Percentiles rank a stretch among this genome's conserved stretches.
Evolutionary conservation across 1,284 basidiomycete genomes (phyloP).

Genomic region (Coriolopsis trogii): DNA sequence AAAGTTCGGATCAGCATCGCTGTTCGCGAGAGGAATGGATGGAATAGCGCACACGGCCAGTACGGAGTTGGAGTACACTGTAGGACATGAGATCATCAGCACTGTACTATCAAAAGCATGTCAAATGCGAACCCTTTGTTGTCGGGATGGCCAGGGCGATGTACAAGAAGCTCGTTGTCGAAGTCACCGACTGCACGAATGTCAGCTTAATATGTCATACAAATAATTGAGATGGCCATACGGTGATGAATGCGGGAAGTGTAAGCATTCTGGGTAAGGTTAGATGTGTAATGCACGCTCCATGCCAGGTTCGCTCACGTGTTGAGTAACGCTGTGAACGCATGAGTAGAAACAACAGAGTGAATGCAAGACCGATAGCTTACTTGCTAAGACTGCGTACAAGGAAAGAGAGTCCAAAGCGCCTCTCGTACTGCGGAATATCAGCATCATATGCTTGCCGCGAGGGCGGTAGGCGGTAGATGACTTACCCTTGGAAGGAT

Average conservation of each 20-base stretch:
- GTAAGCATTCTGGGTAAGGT: not conserved
- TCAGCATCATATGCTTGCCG: not conserved
- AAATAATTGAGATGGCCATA: not conserved
- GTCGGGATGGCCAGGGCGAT: not conserved
- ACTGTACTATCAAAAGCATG: no score
- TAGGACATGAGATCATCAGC: no score
- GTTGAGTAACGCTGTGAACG: not conserved
- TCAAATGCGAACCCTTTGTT: not conserved
- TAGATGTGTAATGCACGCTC: no score
- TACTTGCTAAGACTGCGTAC: not conserved
- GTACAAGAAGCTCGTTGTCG: not conserved
- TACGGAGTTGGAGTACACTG: no score
- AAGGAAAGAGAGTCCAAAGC: not conserved
- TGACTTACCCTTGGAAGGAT: not conserved
- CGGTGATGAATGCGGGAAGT: not conserved
- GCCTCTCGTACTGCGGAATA: not conserved
- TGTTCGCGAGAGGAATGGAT: no score
- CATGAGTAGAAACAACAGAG: not conserved
- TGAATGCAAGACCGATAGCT: not conserved
- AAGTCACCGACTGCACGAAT: not conserved
- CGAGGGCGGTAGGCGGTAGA: not conserved
- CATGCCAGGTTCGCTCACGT: no score
- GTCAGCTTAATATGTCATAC: not conserved
- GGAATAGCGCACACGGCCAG: no score
- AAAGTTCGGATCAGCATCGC: no score